Evolutionary conservation across 202 grass and related monocot species (phyloP).

Genomic region (Hordeum pubiflorum): DNA sequence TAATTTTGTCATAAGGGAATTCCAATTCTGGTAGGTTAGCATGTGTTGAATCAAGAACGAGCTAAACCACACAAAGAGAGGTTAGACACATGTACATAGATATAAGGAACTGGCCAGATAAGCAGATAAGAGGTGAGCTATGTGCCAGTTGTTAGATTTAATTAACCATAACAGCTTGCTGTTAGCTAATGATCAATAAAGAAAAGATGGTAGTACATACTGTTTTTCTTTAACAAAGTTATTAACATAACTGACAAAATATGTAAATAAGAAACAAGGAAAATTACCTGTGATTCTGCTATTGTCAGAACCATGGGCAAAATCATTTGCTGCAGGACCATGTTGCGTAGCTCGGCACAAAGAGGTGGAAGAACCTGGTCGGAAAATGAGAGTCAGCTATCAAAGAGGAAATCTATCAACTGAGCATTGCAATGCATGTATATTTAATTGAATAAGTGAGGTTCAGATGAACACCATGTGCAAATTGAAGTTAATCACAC

Average conservation of each 20-base stretch:
- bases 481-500: neutral
- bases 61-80: neutral
- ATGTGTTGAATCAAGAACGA: neutral
- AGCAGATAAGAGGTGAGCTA: neutral
- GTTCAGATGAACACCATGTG: neutral
- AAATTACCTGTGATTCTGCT: constrained; percentile 75
- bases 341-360: constrained; percentile 88
- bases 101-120: neutral
- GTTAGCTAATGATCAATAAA: neutral
- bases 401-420: constrained; percentile 7
- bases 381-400: constrained; percentile 31
- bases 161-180: neutral
- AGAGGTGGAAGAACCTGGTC: constrained; percentile 93
- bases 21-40: neutral
- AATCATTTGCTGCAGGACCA: constrained; percentile 99
- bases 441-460: neutral
- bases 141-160: neutral
- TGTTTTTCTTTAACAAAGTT: neutral
- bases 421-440: constrained; percentile 11
- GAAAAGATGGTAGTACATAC: neutral
- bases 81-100: neutral
- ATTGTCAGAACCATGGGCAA: constrained; percentile 97
- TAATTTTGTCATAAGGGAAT: neutral
- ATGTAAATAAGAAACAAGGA: neutral
- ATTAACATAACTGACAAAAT: constrained; percentile 1